These are phyloP conservation scores for Corylus americana DNA, from an alignment of 306 rosid species.

Conservation along the genomic window DNA sequence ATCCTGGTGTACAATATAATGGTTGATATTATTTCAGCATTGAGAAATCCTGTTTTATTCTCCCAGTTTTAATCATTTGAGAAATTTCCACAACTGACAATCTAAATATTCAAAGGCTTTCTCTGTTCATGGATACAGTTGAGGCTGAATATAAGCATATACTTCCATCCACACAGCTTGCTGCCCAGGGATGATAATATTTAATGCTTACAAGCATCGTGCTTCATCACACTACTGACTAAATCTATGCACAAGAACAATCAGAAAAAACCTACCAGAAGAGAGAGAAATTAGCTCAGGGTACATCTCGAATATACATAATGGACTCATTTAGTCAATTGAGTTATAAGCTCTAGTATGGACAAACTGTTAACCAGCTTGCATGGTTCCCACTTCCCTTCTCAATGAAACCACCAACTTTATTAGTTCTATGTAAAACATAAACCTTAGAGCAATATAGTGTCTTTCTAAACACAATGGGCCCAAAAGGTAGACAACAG, in stretches of 20 bases:
- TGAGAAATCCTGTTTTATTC: neutral
- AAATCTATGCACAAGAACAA: neutral
- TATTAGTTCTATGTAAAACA: neutral
- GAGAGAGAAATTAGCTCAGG: neutral
- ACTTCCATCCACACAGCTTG: no score
- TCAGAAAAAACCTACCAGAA: no score
- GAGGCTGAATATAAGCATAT: neutral
- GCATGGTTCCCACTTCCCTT: neutral
- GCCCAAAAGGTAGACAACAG: neutral
- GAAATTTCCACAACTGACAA: neutral
- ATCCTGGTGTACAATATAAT: neutral
- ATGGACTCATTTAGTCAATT: neutral
- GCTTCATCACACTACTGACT: neutral
- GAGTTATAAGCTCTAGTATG: neutral
- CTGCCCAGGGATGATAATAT: no score
- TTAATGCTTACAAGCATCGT: neutral
- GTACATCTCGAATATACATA: neutral
- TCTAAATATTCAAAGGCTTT: neutral
- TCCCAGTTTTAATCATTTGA: neutral
- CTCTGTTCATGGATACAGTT: neutral
- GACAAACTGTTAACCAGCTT: neutral
- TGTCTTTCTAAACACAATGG: neutral
- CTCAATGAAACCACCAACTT: neutral
- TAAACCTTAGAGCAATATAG: no score
- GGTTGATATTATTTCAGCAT: neutral